Percentiles rank a stretch among this genome's conserved stretches.
Evolutionary conservation across 106 monocot species (phyloP).

Genomic region (Dioscorea zingiberensis): DNA sequence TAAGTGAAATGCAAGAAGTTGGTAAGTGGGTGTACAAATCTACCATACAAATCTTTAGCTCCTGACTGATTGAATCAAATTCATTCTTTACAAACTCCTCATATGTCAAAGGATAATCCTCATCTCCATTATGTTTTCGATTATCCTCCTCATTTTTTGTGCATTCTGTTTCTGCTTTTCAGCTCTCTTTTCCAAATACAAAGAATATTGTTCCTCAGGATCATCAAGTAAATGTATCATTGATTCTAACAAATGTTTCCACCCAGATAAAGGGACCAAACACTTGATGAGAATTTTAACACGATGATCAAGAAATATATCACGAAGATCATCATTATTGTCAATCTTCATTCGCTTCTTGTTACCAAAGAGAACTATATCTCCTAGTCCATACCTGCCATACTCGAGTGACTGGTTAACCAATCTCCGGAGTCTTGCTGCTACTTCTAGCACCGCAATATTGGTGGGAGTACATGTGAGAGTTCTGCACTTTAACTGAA

Average conservation of each 20-base stretch:
- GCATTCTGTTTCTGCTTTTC: background rate
- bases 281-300: background rate
- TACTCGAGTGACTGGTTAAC: background rate
- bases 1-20: too few relatives aligned
- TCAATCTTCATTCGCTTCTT: constrained; percentile 19
- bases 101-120: too few relatives aligned
- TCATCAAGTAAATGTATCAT: constrained; percentile 7
- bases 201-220: background rate
- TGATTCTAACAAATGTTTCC: constrained; percentile 14
- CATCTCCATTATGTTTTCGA: background rate
- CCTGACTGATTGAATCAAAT: too few relatives aligned
- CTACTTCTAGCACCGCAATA: constrained; percentile 16
- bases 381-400: background rate
- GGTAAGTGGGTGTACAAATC: too few relatives aligned
- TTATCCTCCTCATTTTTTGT: too few relatives aligned
- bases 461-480: constrained; percentile 36
- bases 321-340: constrained; percentile 1
- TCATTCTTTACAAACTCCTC: too few relatives aligned
- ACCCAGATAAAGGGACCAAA: constrained; percentile 7
- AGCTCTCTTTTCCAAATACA: constrained; percentile 4
- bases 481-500: constrained; percentile 8
- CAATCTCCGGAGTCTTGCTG: constrained; percentile 11
- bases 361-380: constrained; percentile 18
- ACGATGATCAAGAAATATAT: constrained; percentile 13
- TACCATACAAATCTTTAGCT: too few relatives aligned